Evolutionary conservation across 768 basidiomycete genomes (phyloP).

Genomic region (Gyrodon lividus): DNA sequence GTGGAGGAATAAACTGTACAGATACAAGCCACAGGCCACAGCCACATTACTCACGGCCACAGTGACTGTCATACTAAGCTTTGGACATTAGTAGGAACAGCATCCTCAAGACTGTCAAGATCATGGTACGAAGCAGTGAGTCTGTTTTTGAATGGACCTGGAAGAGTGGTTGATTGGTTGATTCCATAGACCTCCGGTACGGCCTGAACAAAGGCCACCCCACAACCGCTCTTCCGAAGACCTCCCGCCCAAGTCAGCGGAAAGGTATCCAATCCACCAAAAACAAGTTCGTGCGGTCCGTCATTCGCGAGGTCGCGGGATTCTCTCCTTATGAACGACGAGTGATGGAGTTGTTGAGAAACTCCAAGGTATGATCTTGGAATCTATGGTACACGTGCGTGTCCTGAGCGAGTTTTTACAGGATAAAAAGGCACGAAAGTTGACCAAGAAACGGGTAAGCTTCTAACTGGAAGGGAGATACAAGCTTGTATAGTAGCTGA

Average conservation of each 20-base stretch:
- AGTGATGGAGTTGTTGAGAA: constrained; percentile 96
- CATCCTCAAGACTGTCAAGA: constrained; percentile 55
- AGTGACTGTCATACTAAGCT: constrained; percentile 15
- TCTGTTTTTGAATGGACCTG: constrained; percentile 9
- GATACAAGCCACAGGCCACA: constrained; percentile 49
- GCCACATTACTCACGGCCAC: constrained; percentile 38
- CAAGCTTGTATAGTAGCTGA: background rate
- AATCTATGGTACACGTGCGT: background rate
- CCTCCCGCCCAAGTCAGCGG: constrained; percentile 78
- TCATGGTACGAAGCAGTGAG: constrained; percentile 80
- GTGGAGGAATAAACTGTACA: constrained; percentile 51
- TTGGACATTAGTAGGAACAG: constrained; percentile 22
- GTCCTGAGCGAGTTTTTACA: constrained; percentile 28
- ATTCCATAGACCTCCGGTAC: constrained; percentile 67
- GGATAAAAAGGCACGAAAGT: constrained; percentile 99
- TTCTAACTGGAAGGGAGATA: background rate
- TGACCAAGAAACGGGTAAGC: constrained; percentile 98
- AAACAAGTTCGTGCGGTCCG: constrained; percentile 90
- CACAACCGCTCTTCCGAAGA: constrained; percentile 79
- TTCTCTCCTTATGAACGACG: constrained; percentile 98
- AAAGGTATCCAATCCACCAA: constrained; percentile 90
- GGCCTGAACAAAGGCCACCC: constrained; percentile 89
- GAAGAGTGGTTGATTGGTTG: constrained; percentile 10
- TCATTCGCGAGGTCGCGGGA: constrained; percentile 95
- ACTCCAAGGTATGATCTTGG: constrained; percentile 76